Evolutionary conservation across 805 yeast species (phyloP).

Genomic region (Starmerella gropengiesseri): DNA sequence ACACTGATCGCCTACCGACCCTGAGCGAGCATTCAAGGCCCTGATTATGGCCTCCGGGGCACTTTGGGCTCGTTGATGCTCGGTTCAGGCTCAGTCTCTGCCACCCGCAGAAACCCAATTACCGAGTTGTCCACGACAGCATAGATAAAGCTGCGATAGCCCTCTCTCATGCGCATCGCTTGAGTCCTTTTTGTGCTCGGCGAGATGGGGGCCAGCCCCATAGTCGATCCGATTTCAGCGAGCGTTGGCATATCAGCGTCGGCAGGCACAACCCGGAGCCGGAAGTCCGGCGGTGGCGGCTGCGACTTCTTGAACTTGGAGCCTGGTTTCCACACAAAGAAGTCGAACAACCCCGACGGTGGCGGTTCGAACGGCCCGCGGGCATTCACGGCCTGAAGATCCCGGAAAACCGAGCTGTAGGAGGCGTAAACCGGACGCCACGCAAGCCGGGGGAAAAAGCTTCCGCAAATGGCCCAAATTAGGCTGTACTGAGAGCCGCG

Average conservation of each 20-base stretch:
- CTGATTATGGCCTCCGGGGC: not conserved
- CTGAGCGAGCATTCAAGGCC: too few relatives aligned
- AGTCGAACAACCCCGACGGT: constrained; percentile 34
- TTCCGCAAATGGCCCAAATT: constrained; percentile 10
- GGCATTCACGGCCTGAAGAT: constrained; percentile 13
- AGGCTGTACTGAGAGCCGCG: not conserved
- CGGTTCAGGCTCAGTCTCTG: constrained; percentile 24
- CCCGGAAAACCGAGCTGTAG: constrained; percentile 18
- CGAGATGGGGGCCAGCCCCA: constrained; percentile 24
- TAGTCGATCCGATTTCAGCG: constrained; percentile 28
- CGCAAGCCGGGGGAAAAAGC: constrained; percentile 12
- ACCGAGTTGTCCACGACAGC: constrained; percentile 71
- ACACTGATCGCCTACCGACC: too few relatives aligned
- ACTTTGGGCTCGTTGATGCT: not conserved
- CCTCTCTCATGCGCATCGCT: constrained; percentile 37
- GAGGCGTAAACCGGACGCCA: constrained; percentile 21
- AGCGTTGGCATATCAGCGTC: constrained; percentile 30
- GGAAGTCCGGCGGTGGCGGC: constrained; percentile 67
- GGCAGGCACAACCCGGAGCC: constrained; percentile 47
- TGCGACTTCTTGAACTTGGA: constrained; percentile 53
- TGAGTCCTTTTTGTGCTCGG: constrained; percentile 29
- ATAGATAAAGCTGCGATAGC: constrained; percentile 43
- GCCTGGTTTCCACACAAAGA: constrained; percentile 74
- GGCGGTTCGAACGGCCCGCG: constrained; percentile 7
- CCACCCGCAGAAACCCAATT: constrained; percentile 45